A percentile compares a stretch with the other conserved stretches of the same genome.
Evolutionary conservation across 768 basidiomycete genomes (phyloP).

Genomic region (Lactarius pseudohatsudake): DNA sequence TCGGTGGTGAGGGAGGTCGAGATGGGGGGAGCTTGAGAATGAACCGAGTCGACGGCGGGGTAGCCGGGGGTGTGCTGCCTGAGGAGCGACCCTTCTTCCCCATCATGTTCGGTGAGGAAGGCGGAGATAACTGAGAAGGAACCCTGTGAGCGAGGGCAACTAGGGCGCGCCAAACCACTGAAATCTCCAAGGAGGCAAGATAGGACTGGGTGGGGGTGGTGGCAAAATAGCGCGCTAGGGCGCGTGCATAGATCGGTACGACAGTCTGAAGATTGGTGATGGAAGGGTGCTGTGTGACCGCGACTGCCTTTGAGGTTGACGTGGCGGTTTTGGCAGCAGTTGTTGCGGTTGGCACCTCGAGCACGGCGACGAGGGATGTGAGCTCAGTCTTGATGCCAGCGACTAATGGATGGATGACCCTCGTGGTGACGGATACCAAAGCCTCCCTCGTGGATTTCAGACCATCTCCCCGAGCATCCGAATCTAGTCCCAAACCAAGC

Average conservation of each 20-base stretch:
- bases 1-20: constrained; percentile 64
- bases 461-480: constrained; percentile 64
- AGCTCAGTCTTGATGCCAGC: constrained; percentile 60
- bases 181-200: constrained; percentile 71
- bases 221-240: constrained; percentile 55
- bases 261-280: constrained; percentile 55
- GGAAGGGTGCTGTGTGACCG: constrained; percentile 51
- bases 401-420: constrained; percentile 66
- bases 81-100: constrained; percentile 34
- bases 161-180: constrained; percentile 70
- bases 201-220: constrained; percentile 55
- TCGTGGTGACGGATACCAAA: constrained; percentile 62
- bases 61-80: constrained; percentile 50
- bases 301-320: constrained; percentile 7
- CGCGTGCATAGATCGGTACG: constrained; percentile 62
- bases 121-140: constrained; percentile 41
- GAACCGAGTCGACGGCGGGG: constrained; percentile 60
- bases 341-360: constrained; percentile 46
- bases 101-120: constrained; percentile 40
- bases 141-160: constrained; percentile 66
- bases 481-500: constrained; percentile 58
- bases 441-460: constrained; percentile 69
- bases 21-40: constrained; percentile 65
- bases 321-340: constrained; percentile 8
- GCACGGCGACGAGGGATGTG: constrained; percentile 56